Conservation (phyloP, 108 stramenopile genomes). For the Skeletonema marinoi region DNA sequence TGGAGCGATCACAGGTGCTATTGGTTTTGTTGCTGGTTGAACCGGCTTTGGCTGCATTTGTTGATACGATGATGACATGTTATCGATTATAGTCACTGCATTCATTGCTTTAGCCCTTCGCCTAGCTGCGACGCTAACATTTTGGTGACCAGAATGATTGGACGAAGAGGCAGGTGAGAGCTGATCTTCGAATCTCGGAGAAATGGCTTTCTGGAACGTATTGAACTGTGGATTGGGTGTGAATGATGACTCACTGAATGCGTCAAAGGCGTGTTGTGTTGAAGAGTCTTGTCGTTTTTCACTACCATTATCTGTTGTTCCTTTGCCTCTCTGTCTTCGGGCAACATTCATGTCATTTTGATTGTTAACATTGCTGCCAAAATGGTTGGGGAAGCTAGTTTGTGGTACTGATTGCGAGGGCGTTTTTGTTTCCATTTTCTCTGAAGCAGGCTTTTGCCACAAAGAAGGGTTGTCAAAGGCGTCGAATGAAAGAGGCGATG, state of each 20-base stretch:
- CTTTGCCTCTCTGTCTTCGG: not conserved
- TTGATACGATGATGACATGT: not conserved
- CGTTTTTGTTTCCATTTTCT: not conserved
- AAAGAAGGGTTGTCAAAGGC: not conserved
- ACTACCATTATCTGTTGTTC: not conserved
- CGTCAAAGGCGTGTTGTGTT: not conserved
- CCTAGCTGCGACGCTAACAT: not conserved
- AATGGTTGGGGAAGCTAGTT: not conserved
- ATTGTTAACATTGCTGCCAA: not conserved
- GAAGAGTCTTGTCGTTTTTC: not conserved
- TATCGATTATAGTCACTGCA: not conserved
- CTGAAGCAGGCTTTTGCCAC: not conserved
- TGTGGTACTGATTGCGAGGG: not conserved
- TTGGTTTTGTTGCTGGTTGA: not conserved
- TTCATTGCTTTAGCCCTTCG: conserved; percentile 1
- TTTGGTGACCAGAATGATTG: not conserved
- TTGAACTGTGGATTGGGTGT: not conserved
- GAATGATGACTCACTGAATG: not conserved
- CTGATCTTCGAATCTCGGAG: not conserved
- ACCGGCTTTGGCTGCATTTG: not conserved
- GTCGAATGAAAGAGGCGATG: not conserved
- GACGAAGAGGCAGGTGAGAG: not conserved
- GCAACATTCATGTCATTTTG: not conserved
- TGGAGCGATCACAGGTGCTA: not conserved
- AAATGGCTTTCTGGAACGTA: not conserved